These are phyloP conservation scores for Chimonanthus salicifolius DNA, from an alignment of 164 flowering plant genomes.

Conservation along the genomic window DNA sequence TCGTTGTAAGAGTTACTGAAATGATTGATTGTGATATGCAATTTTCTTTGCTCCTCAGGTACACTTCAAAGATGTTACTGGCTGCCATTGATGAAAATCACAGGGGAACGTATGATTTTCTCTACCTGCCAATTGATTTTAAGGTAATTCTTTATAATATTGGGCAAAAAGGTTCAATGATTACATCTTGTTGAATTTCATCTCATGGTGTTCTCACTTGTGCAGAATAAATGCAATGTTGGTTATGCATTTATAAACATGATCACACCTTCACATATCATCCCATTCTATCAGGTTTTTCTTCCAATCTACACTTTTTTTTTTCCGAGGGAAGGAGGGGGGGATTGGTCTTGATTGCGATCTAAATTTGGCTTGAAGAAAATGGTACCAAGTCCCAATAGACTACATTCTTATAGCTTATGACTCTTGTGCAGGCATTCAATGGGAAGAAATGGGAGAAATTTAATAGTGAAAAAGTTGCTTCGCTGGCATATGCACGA, in stretches of 20 bases:
- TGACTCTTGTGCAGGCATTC: slow-evolving; percentile 55
- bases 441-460: slow-evolving; percentile 98
- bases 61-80: slow-evolving; percentile 89
- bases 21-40: neutral
- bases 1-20: neutral
- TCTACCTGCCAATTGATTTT: slow-evolving; percentile 93
- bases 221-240: slow-evolving; percentile 98
- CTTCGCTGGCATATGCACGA: slow-evolving; percentile 94
- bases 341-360: slow-evolving; percentile 27
- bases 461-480: slow-evolving; percentile 97
- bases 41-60: slow-evolving; percentile 24
- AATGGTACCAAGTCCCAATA: neutral
- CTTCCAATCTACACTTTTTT: neutral
- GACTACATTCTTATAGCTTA: neutral
- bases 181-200: slow-evolving; percentile 1
- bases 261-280: slow-evolving; percentile 76
- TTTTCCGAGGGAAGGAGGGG: too few relatives aligned
- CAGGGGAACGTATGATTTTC: slow-evolving; percentile 79
- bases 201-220: slow-evolving; percentile 13
- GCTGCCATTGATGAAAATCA: slow-evolving; percentile 84
- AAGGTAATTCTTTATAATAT: slow-evolving; percentile 42
- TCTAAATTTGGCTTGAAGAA: neutral
- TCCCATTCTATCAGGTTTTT: slow-evolving; percentile 74
- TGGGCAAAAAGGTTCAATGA: neutral
- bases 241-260: slow-evolving; percentile 97